Percentiles rank a stretch among this genome's conserved stretches.
Conservation (phyloP, 2,329 filamentous ascomycete genomes). For the Colletotrichum plurivorum region DNA sequence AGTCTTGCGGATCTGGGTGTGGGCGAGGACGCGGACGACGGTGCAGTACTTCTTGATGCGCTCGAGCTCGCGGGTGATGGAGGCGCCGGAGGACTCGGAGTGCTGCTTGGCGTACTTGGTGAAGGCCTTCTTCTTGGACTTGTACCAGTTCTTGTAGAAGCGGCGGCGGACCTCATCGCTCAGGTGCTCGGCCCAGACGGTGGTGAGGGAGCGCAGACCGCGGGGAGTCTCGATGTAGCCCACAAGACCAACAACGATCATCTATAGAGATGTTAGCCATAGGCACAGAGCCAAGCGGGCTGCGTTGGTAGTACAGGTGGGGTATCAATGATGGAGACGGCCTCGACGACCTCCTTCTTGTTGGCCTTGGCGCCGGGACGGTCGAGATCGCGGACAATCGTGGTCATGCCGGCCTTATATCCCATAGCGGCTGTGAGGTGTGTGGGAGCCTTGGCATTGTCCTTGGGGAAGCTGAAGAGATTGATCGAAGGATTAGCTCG, state of each 20-base stretch:
- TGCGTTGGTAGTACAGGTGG: slow-evolving; percentile 94
- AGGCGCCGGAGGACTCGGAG: slow-evolving; percentile 91
- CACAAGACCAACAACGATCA: slow-evolving; percentile 99
- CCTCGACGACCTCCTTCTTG: slow-evolving; percentile 98
- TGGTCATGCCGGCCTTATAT: slow-evolving; percentile 99
- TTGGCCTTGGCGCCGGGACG: slow-evolving; percentile 99
- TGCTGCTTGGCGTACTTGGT: slow-evolving; percentile 99
- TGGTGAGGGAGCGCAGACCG: slow-evolving; percentile 98
- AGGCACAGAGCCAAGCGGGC: slow-evolving; percentile 82
- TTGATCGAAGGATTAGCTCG: no score
- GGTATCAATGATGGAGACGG: slow-evolving; percentile 89
- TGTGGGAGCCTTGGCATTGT: slow-evolving; percentile 89
- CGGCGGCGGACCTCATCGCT: slow-evolving; percentile 98
- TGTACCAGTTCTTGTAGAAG: slow-evolving; percentile 99
- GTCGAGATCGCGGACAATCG: slow-evolving; percentile 99
- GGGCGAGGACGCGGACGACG: slow-evolving; percentile 97
- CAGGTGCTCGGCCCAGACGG: slow-evolving; percentile 99
- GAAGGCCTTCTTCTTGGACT: slow-evolving; percentile 99
- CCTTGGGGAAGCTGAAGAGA: slow-evolving; percentile 92
- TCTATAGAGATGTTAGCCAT: slow-evolving; percentile 84
- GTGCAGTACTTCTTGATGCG: slow-evolving; percentile 99
- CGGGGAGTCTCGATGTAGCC: slow-evolving; percentile 99
- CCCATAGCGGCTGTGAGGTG: slow-evolving; percentile 75
- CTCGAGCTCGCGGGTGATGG: slow-evolving; percentile 97
- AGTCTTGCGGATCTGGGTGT: slow-evolving; percentile 99